Evolutionary conservation across 345 rosid genomes (phyloP).

Genomic region (Rhodamnia argentea): DNA sequence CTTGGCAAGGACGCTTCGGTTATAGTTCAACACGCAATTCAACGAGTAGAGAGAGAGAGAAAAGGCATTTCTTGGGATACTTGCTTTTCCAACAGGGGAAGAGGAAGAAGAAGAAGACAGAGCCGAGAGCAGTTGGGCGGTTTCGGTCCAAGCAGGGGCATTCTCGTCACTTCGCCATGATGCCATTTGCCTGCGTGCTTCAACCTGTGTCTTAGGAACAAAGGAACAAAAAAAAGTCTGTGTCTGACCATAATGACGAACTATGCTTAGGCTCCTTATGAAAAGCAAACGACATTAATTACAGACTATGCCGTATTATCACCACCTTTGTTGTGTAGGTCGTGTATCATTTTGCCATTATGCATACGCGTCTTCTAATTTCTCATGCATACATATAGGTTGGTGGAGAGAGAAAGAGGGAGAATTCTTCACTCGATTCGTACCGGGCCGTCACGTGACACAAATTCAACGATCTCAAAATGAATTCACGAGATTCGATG

Average conservation of each 20-base stretch:
- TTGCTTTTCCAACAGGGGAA: neutral
- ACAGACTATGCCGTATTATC: neutral
- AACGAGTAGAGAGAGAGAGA: neutral
- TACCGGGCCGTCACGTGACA: rapidly evolving
- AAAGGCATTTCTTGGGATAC: neutral
- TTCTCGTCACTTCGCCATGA: neutral
- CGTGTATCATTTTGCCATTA: neutral
- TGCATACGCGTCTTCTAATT: too few relatives aligned
- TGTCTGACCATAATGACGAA: neutral
- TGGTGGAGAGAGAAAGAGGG: too few relatives aligned
- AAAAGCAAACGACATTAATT: neutral
- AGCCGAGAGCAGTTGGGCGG: neutral
- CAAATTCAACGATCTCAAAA: rapidly evolving
- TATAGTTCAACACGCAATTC: neutral
- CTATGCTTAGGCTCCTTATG: neutral
- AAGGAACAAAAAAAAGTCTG: rapidly evolving
- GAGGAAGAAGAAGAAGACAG: neutral
- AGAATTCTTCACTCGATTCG: too few relatives aligned
- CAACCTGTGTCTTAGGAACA: neutral
- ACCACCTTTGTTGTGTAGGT: neutral
- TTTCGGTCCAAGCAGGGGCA: neutral
- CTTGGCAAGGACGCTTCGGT: constrained; percentile 13
- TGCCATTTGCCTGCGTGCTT: neutral
- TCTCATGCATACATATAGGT: neutral
- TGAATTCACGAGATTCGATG: rapidly evolving